Conservation (phyloP, 208 protist genomes). For the Acanthamoeba divionensis region DNA sequence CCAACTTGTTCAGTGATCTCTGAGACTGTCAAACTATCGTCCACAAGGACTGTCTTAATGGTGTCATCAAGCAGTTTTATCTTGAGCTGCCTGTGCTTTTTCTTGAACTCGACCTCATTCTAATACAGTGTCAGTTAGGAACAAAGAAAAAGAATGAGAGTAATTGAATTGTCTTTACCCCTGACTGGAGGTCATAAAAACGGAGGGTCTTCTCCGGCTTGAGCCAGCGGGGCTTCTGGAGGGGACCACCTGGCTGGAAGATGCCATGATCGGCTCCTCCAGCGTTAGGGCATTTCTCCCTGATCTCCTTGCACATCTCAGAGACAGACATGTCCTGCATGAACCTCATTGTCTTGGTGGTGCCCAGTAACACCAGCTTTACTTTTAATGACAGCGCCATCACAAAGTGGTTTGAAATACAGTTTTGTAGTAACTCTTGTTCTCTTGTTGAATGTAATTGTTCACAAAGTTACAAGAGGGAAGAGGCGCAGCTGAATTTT, state of each 20-base stretch:
- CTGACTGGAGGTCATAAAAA: slow-evolving; percentile 77
- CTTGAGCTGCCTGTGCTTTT: slow-evolving; percentile 76
- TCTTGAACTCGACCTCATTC: slow-evolving; percentile 71
- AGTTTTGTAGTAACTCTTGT: not conserved
- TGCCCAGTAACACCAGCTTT: slow-evolving; percentile 11
- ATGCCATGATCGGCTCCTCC: slow-evolving; percentile 40
- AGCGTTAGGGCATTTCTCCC: slow-evolving; percentile 33
- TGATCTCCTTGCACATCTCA: slow-evolving; percentile 35
- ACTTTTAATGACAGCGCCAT: slow-evolving; percentile 48
- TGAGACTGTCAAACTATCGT: not conserved
- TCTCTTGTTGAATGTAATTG: too few species aligned
- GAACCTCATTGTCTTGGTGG: slow-evolving; percentile 40
- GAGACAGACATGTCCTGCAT: slow-evolving; percentile 39
- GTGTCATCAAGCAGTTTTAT: slow-evolving; percentile 63
- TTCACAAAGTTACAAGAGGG: too few species aligned
- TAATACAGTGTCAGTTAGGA: not conserved
- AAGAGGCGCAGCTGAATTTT: too few species aligned
- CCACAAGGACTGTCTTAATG: not conserved
- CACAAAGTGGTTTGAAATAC: not conserved
- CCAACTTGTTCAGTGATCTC: not conserved
- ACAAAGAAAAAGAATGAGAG: not conserved
- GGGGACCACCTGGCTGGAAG: slow-evolving; percentile 32
- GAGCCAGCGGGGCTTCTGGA: slow-evolving; percentile 67
- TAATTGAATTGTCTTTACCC: slow-evolving; percentile 31
- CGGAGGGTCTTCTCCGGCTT: slow-evolving; percentile 64